Base-by-base conservation (phyloP, 306 rosid genomes). In the Gastrolobium villosum region DNA sequence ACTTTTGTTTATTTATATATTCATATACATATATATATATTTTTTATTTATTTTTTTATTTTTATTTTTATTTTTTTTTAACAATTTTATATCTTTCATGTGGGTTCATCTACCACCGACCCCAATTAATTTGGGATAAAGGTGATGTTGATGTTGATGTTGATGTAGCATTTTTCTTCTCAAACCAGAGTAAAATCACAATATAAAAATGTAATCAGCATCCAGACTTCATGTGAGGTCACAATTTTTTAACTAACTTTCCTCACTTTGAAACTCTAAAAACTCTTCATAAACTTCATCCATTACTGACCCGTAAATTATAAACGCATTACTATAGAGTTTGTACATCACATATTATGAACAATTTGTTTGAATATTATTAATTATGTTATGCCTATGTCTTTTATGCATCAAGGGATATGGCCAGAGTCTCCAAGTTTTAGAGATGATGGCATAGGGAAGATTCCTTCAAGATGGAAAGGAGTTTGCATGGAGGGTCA, bases 361-460 rank as follows among this genome's bases (percentile, higher is more conserved):
- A 7, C 30, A 20, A 4, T 41, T 70, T 62, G 45, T n/a, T 34
- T 45, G 62, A 55, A 65, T 13, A 31, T 37, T 59, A 4, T 52
- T 50, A 81, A 36, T 31, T 49, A 39, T 66, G 14, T 59, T 34
- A 28, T 67, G 8, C 56, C 31, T 70, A 2, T 78, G 1, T 57
- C 3, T 85, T 14, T 76, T 74, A 4, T 82, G 14, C 45, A 48
- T 50, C 48, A 52, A 92, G 98, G 98, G 15, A 92, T 94, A 79
- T 92, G 97, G 97, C 98, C 98, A 1, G 98, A 94, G 84, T 89
- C 93, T 80, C 92, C 92, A 59, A 90, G 97, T 79, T 94, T 94
- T 79, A 82, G 60, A 37, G 98, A 92, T 50, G 81, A 80, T 35
- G 97, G 96, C 48, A 64, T 92, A 74, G 92, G 92, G 14, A 81